Conservation (phyloP, 176 grass and related monocot species). For the Luzula sylvatica region DNA sequence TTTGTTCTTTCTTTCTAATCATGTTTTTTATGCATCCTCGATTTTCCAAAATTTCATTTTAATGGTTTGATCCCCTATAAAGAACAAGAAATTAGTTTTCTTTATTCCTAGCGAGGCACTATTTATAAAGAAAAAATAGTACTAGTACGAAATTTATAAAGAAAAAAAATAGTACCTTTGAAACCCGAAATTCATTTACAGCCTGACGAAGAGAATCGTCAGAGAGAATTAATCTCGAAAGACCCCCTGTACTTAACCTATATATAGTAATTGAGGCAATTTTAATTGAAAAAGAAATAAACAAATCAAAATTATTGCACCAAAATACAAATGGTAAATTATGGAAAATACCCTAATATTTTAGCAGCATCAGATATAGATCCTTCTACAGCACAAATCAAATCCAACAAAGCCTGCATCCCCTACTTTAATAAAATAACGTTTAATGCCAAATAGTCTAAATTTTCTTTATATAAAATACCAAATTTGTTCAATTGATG, state of each 20-base stretch:
- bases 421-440: constrained; percentile 36
- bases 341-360: constrained; percentile 59
- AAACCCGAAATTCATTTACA: constrained; percentile 75
- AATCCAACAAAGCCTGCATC: constrained; percentile 94
- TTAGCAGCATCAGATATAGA: constrained; percentile 78
- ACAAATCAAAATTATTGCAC: not conserved
- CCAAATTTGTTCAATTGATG: not conserved
- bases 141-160: not conserved
- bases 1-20: too few relatives aligned
- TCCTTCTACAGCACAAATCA: constrained; percentile 76
- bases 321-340: not conserved
- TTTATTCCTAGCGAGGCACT: too few relatives aligned
- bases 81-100: not conserved
- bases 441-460: too few relatives aligned
- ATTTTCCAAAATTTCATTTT: constrained; percentile 28
- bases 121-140: too few relatives aligned
- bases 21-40: too few relatives aligned
- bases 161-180: constrained; percentile 45
- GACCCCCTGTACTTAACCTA: constrained; percentile 87
- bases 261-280: constrained; percentile 2
- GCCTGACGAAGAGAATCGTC: constrained; percentile 78
- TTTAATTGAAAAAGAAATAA: not conserved
- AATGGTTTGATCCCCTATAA: constrained; percentile 52
- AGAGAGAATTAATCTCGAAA: constrained; percentile 94
- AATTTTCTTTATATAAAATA: not conserved